These are phyloP conservation scores for Penicillium angulare DNA, from an alignment of 495 filamentous ascomycete genomes.

Conservation along the genomic window DNA sequence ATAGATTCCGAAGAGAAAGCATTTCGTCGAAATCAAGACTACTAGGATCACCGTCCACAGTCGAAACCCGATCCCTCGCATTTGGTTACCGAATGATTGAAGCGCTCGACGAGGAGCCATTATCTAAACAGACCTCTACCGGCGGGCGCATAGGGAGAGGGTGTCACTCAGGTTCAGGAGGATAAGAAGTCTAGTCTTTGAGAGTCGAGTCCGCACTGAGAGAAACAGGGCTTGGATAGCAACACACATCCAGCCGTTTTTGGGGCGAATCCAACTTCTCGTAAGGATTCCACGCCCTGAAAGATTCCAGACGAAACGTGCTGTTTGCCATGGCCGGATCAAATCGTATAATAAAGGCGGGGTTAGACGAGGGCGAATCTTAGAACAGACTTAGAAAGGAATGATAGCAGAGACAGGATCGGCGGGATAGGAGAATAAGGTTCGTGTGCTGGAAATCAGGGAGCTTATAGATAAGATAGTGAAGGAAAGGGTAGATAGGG, in stretches of 20 bases:
- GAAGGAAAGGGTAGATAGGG: too few relatives aligned
- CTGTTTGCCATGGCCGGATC: constrained; percentile 13
- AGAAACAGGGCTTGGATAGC: constrained; percentile 19
- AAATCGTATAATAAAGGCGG: too few relatives aligned
- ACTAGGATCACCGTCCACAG: not conserved
- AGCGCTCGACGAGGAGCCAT: not conserved
- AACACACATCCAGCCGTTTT: constrained; percentile 7
- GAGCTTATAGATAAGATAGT: too few relatives aligned
- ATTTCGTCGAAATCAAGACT: too few relatives aligned
- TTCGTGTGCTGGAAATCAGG: too few relatives aligned
- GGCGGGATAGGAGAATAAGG: too few relatives aligned
- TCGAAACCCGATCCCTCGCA: not conserved
- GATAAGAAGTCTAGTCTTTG: not conserved
- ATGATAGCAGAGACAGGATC: too few relatives aligned
- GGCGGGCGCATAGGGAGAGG: constrained; percentile 13
- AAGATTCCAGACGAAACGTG: constrained; percentile 14
- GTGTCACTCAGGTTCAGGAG: constrained; percentile 1
- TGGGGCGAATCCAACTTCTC: constrained; percentile 6
- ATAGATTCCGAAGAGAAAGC: too few relatives aligned
- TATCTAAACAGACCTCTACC: constrained; percentile 11
- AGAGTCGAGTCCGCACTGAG: constrained; percentile 1
- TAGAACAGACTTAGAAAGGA: too few relatives aligned
- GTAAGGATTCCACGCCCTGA: constrained; percentile 15
- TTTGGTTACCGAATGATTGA: constrained; percentile 2
- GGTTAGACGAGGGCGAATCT: too few relatives aligned